Evolutionary conservation across 768 basidiomycete genomes (phyloP).

Genomic region (Tricholoma hemisulphureum): DNA sequence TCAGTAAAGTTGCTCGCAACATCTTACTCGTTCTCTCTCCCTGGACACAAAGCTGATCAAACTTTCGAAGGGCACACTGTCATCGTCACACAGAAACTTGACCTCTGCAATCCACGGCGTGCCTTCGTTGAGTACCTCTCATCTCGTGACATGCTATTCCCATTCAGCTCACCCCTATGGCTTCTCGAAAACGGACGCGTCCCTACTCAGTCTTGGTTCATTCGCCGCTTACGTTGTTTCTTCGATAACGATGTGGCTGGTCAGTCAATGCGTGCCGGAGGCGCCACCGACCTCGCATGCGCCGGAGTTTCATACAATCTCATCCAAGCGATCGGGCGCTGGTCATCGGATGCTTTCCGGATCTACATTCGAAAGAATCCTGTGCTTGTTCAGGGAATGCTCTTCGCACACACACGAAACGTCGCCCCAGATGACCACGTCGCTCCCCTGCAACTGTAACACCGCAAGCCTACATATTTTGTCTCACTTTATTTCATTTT

Average conservation of each 20-base stretch:
- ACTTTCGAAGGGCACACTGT: no score
- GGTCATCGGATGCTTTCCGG: slow-evolving; percentile 33
- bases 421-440: no score
- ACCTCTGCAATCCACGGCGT: neutral
- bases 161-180: neutral
- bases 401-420: no score
- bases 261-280: slow-evolving; percentile 24
- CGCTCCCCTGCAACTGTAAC: no score
- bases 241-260: neutral
- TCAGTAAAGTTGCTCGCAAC: no score
- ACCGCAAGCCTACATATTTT: no score
- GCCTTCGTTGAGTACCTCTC: neutral
- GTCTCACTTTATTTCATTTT: no score
- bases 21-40: no score
- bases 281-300: slow-evolving; percentile 34
- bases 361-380: slow-evolving; percentile 23
- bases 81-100: no score
- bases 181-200: neutral
- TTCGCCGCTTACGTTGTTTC: neutral
- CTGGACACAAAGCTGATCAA: no score
- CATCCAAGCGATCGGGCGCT: slow-evolving; percentile 39
- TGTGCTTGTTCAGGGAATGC: no score
- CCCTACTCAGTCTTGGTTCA: neutral
- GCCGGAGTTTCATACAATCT: slow-evolving; percentile 22
- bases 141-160: neutral